Percentiles rank a stretch among this genome's conserved stretches.
Evolutionary conservation across 2,329 filamentous ascomycete species (phyloP).

Genomic region (Simplicillium aogashimaense): DNA sequence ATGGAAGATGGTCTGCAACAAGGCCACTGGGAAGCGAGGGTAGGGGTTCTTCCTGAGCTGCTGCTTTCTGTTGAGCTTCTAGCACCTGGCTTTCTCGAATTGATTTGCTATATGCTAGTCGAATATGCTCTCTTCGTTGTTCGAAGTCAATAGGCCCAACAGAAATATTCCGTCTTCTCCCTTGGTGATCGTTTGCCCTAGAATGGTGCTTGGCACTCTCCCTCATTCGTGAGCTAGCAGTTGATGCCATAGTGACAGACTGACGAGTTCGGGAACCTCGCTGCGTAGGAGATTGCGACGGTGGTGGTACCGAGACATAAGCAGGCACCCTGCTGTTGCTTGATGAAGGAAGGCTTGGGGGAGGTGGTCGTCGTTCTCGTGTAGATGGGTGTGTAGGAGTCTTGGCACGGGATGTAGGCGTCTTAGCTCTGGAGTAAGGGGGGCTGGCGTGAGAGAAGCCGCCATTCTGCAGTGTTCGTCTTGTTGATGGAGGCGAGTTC

Average conservation of each 20-base stretch:
- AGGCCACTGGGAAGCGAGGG: no score
- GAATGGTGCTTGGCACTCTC: constrained; percentile 47
- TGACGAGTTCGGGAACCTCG: constrained; percentile 75
- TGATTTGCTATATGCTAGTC: constrained; percentile 78
- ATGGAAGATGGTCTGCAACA: no score
- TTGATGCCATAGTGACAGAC: constrained; percentile 64
- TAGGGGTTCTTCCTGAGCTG: constrained; percentile 10
- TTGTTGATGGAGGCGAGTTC: constrained; percentile 41
- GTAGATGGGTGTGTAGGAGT: constrained; percentile 26
- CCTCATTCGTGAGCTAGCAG: constrained; percentile 59
- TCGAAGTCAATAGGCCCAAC: constrained; percentile 77
- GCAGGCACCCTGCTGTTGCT: constrained; percentile 57
- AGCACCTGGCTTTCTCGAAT: constrained; percentile 61
- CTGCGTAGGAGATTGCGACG: constrained; percentile 68
- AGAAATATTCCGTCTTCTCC: constrained; percentile 42
- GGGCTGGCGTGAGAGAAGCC: constrained; percentile 26
- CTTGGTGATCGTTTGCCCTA: constrained; percentile 16
- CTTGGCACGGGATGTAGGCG: constrained; percentile 30
- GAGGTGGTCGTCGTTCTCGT: constrained; percentile 26
- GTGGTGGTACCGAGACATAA: constrained; percentile 53
- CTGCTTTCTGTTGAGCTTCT: constrained; percentile 38
- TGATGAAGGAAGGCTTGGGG: constrained; percentile 32
- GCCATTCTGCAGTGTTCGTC: constrained; percentile 30
- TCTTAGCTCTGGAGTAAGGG: constrained; percentile 27
- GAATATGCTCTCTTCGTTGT: constrained; percentile 70